Percentiles rank a stretch among this genome's conserved stretches.
These are phyloP conservation scores for Dactylorhiza incarnata DNA, from an alignment of 106 monocot species.

Conservation along the genomic window DNA sequence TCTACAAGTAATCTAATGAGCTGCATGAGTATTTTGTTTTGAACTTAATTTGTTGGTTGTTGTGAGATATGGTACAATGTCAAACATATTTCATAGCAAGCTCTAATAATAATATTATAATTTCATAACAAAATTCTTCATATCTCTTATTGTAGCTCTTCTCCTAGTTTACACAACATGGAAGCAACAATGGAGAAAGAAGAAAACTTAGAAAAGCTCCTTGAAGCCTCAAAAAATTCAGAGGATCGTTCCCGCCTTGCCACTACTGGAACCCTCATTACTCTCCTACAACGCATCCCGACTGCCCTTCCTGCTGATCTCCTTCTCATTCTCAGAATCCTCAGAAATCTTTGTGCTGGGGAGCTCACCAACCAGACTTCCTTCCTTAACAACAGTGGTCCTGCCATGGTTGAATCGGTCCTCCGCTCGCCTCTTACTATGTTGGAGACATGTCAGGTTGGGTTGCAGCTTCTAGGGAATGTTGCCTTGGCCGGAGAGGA, in stretches of 20 bases:
- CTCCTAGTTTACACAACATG: not conserved
- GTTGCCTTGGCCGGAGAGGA: conserved; percentile 46
- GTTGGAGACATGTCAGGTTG: conserved; percentile 31
- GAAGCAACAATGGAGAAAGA: not conserved
- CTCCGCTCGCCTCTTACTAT: conserved; percentile 14
- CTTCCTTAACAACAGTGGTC: conserved; percentile 42
- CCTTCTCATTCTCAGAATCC: conserved; percentile 46
- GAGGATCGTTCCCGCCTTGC: conserved; percentile 41
- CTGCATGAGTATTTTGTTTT: no score
- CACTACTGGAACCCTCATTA: conserved; percentile 18
- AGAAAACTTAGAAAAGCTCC: conserved; percentile 28
- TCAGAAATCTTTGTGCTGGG: conserved; percentile 79
- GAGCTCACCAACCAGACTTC: conserved; percentile 32
- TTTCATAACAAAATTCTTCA: no score
- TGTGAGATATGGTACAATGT: no score
- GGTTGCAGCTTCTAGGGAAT: conserved; percentile 65
- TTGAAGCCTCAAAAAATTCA: conserved; percentile 33
- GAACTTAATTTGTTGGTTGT: no score
- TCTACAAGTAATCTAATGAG: no score
- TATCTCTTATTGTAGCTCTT: not conserved
- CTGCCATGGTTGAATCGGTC: conserved; percentile 14
- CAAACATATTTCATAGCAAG: no score
- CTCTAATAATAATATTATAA: no score
- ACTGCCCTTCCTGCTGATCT: conserved; percentile 6
- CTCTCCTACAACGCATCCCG: conserved; percentile 26